Evolutionary conservation across 2,329 filamentous ascomycete genomes (phyloP).

Genomic region (Mycogone perniciosa): DNA sequence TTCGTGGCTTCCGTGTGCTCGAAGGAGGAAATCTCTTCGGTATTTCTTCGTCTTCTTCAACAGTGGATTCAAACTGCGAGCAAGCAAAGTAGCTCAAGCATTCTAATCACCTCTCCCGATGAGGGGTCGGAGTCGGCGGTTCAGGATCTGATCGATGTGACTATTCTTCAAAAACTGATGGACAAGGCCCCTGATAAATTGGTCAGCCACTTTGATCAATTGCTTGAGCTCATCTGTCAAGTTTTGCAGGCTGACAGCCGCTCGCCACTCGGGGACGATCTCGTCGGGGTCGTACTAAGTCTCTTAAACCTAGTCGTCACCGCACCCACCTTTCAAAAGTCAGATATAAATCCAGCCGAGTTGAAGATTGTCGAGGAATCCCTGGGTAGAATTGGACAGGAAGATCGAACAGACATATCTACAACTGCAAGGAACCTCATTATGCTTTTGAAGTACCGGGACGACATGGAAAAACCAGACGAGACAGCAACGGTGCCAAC

Average conservation of each 20-base stretch:
- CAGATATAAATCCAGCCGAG: constrained; percentile 35
- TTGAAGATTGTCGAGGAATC: constrained; percentile 43
- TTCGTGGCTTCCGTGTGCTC: constrained; percentile 45
- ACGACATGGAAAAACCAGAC: constrained; percentile 43
- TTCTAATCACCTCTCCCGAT: constrained; percentile 24
- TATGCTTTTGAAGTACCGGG: constrained; percentile 49
- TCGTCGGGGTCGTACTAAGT: constrained; percentile 50
- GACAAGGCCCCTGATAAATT: constrained; percentile 57
- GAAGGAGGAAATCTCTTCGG: constrained; percentile 49
- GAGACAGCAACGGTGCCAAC: constrained; percentile 34
- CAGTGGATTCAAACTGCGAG: constrained; percentile 45
- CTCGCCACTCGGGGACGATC: constrained; percentile 39
- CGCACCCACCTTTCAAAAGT: constrained; percentile 48
- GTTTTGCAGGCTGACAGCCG: constrained; percentile 46
- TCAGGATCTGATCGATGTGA: constrained; percentile 48
- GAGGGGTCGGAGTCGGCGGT: constrained; percentile 36
- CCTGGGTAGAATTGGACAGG: constrained; percentile 37
- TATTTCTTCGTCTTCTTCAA: constrained; percentile 55
- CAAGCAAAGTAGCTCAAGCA: constrained; percentile 19
- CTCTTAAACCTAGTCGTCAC: constrained; percentile 56
- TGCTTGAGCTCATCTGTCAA: constrained; percentile 57
- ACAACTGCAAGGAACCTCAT: constrained; percentile 51
- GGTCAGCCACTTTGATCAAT: constrained; percentile 55
- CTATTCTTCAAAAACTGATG: constrained; percentile 60
- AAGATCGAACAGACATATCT: constrained; percentile 36